Percentiles rank a stretch among this genome's conserved stretches.
phyloP scores from a whole-genome alignment of 176 grass and related monocot species.

The Urochloa ruziziensis region DNA sequence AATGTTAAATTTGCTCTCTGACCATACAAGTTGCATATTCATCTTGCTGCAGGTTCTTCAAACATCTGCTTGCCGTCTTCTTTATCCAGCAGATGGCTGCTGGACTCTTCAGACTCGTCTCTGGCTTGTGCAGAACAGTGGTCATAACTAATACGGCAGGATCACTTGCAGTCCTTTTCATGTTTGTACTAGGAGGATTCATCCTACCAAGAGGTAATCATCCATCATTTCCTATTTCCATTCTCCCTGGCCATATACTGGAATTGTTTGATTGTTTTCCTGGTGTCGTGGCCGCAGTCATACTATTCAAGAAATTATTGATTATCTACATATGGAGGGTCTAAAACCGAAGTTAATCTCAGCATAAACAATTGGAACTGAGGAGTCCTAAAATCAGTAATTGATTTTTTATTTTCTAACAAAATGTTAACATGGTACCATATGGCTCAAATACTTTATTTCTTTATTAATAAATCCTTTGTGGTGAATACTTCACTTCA shows the following conservation, averaged over 20 bases:
- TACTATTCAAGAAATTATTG: background rate
- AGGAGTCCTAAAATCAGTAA: conserved; percentile 10
- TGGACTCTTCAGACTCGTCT: conserved; percentile 66
- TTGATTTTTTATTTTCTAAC: background rate
- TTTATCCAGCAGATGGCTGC: conserved; percentile 83
- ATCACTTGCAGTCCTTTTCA: conserved; percentile 66
- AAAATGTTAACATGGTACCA: background rate
- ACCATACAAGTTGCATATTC: conserved; percentile 8
- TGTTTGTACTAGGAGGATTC: conserved; percentile 91
- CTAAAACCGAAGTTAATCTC: background rate
- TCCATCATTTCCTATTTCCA: conserved; percentile 5
- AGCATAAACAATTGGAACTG: background rate
- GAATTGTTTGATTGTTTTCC: conserved; percentile 13
- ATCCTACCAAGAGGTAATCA: conserved; percentile 76
- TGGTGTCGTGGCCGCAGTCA: background rate
- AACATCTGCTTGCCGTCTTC: conserved; percentile 79
- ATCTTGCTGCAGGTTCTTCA: conserved; percentile 79
- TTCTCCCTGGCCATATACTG: background rate
- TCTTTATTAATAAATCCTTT: conserved; percentile 12
- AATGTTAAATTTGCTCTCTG: conserved; percentile 10
- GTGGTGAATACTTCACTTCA: background rate
- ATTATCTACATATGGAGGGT: conserved; percentile 1
- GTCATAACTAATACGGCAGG: conserved; percentile 78
- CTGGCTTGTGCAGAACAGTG: conserved; percentile 78
- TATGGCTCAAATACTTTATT: conserved; percentile 9